Evolutionary conservation across 441 rosid species (phyloP), one percentile per base, ranked within the genome.

Genomic region (Heliophila coronopifolia): DNA sequence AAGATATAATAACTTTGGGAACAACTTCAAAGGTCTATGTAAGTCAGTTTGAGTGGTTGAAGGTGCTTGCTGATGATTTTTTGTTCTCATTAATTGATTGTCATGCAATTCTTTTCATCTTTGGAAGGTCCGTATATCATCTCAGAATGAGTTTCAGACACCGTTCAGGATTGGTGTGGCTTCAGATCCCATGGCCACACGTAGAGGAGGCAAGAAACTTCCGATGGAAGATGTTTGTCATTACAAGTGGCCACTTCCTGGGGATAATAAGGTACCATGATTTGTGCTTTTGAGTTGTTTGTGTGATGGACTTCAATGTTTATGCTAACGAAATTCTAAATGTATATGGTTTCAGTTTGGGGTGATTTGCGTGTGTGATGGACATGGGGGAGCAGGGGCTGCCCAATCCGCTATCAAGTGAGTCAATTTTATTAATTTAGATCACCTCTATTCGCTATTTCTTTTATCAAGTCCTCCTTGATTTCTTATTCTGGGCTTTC

Each of bases 191-290:
- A 92, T 92, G 99, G 80, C 94, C 60, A 48, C 73, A 73, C 83
- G 98, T 51, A 85, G 83, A 62, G 98, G 98, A 66, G 96, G 77
- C 61, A 87, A 74, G 73, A 83, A 85, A 67, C 87, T 83, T 52
- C 79, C 91, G 5, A 92, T 92, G 96, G 98, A 92, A 76, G 98
- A 92, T 72, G 87, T 83, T 54, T 81, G 78, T 76, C 80, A 75
- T 76, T 83, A 73, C 74, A 82, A 71, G 24, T 92, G 99, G 97
- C 97, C 97, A 16, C 86, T 88, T 67, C 83, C 86, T 65, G 97
- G 94, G 43, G 58, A 49, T 40, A 73, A 80, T 50, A 65, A 88
- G 97, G 97, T 51, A 58, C 55, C 60, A 51, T 9, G 58, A 69
- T 55, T 65, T 60, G 6, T 49, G 35, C 9, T 41, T 27, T 50